Evolutionary conservation across 352 stramenopile genomes (phyloP), one percentile per base, ranked within the genome.

Genomic region (Globisporangium abappressorium): DNA sequence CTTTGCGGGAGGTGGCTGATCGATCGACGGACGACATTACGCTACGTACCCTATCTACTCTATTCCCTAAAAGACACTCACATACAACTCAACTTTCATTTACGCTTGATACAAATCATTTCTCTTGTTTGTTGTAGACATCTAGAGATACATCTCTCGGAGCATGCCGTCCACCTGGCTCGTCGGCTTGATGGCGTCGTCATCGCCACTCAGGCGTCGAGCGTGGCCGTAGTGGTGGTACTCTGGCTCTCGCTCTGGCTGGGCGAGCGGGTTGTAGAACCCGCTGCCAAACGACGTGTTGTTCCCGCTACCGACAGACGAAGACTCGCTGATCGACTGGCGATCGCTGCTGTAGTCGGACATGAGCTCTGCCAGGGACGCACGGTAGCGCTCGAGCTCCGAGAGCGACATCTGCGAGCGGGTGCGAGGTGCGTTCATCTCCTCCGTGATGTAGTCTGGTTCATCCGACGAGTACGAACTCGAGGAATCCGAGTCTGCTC

Each of bases 321-420:
- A 59, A 30, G 28, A 41, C 26, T 59, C 28, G 14, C 26, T 59
- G 15, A 26, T 34, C 26, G 54, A 59, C 54, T 59, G 54, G 6
- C 15, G 54, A 9, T 59, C 54, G 54, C 28, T 59, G 28, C 72
- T 57, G 62, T 91, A 89, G 64, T 90, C 81, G 0, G 84, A 87
- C 70, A 92, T 79, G 46, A 92, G 74, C 61, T 90, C 79, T 1
- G 79, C 79, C 2, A 87, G 69, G 38, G 82, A 90, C 33, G 84
- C 75, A 30, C 74, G 73, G 55, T 85, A 86, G 11, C 69, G 71
- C 68, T 74, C 70, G 14, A 82, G 68, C 61, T 82, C 77, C 9
- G 72, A 70, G 34, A 68, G 36, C 36, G 60, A 63, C 61, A 76
- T 53, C 28, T 71, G 64, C 30, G 43, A 26, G 28, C 22, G 57